Evolutionary conservation across 2,329 filamentous ascomycete genomes (phyloP).

Genomic region (Leptodontidium sp.): DNA sequence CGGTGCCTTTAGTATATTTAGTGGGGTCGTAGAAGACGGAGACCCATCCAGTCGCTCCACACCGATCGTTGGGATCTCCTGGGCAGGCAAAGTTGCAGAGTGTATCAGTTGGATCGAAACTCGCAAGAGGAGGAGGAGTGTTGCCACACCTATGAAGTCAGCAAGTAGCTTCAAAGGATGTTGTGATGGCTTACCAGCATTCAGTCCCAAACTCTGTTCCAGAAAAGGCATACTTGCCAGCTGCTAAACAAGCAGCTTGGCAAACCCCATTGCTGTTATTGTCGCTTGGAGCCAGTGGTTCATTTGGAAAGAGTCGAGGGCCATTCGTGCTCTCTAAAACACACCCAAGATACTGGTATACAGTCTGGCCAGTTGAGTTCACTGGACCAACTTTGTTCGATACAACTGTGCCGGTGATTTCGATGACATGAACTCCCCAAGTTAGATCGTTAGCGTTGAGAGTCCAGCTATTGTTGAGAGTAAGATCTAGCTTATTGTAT

Average conservation of each 20-base stretch:
- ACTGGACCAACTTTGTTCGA: constrained; percentile 41
- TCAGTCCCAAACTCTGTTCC: constrained; percentile 48
- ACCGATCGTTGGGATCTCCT: constrained; percentile 32
- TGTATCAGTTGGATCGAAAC: constrained; percentile 33
- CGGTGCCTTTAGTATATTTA: constrained; percentile 35
- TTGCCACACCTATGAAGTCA: constrained; percentile 47
- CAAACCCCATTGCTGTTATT: constrained; percentile 44
- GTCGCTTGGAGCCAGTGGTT: constrained; percentile 36
- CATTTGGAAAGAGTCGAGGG: constrained; percentile 45
- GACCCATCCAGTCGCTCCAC: constrained; percentile 34
- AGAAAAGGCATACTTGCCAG: constrained; percentile 40
- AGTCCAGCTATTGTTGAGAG: constrained; percentile 46
- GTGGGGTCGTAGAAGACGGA: constrained; percentile 39
- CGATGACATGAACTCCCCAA: constrained; percentile 48
- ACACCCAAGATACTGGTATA: constrained; percentile 47
- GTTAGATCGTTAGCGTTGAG: constrained; percentile 50
- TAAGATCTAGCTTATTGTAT: constrained; percentile 39
- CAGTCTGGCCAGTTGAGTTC: constrained; percentile 33
- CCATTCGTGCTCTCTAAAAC: constrained; percentile 43
- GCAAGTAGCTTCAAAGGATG: constrained; percentile 1
- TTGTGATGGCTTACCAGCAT: constrained; percentile 25
- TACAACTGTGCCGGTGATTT: constrained; percentile 38
- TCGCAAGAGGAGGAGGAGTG: constrained; percentile 41
- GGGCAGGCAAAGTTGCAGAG: constrained; percentile 37
- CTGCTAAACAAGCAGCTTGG: constrained; percentile 47